These are phyloP conservation scores for Kwoniella pini DNA, from an alignment of 768 basidiomycete species.

Conservation along the genomic window DNA sequence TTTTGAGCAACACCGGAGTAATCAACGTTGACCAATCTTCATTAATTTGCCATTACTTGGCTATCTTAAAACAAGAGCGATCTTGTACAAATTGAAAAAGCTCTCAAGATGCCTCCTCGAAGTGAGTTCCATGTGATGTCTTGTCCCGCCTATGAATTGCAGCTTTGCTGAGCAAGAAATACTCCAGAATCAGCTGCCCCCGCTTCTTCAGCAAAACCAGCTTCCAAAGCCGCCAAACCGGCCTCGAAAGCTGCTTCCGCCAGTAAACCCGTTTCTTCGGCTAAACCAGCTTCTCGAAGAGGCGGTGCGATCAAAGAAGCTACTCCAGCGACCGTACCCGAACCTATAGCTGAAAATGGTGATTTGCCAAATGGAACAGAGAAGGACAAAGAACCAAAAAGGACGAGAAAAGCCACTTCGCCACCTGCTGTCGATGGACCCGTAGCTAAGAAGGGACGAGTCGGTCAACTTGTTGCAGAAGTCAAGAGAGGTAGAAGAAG, in stretches of 20 bases:
- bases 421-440: conserved; percentile 15
- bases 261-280: conserved; percentile 18
- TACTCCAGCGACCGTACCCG: background rate
- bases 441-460: conserved; percentile 38
- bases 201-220: conserved; percentile 23
- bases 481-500: conserved; percentile 28
- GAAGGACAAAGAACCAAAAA: conserved; percentile 2
- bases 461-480: conserved; percentile 28
- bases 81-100: too few species aligned
- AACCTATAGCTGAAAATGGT: conserved; percentile 15
- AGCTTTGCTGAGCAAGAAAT: background rate
- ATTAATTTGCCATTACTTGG: too few species aligned
- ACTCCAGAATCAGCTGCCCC: conserved; percentile 15
- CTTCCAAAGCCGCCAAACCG: conserved; percentile 15
- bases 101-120: conserved; percentile 18
- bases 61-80: too few species aligned
- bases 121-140: conserved; percentile 13
- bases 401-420: conserved; percentile 19
- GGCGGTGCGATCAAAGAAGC: conserved; percentile 16
- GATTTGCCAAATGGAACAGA: conserved; percentile 7
- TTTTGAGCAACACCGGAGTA: too few species aligned
- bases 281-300: conserved; percentile 21
- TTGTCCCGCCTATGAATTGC: background rate
- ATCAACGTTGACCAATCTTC: too few species aligned
- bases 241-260: conserved; percentile 10